phyloP scores from a whole-genome alignment of 129 eudicot genomes.

The Ambrosia trifida region DNA sequence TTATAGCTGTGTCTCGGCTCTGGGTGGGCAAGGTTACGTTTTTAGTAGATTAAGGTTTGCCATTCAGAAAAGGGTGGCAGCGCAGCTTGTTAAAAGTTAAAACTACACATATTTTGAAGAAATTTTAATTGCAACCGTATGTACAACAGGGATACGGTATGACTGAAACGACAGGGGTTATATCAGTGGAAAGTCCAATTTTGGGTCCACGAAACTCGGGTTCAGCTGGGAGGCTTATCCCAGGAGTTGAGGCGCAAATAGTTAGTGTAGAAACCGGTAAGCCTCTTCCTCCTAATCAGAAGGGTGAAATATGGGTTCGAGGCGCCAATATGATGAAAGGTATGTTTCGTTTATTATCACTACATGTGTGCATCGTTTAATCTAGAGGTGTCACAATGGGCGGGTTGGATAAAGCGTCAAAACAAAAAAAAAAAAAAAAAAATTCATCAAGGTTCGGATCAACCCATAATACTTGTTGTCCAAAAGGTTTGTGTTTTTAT shows the following conservation, averaged over 20 bases:
- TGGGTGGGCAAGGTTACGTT: too few relatives aligned
- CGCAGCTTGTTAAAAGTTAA: too few relatives aligned
- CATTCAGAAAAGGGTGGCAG: too few relatives aligned
- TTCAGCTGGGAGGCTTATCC: constrained; percentile 69
- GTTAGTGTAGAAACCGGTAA: constrained; percentile 63
- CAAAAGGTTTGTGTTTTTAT: too few relatives aligned
- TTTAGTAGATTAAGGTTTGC: too few relatives aligned
- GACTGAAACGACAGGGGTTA: constrained; percentile 86
- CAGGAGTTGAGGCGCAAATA: constrained; percentile 82
- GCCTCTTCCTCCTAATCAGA: constrained; percentile 72
- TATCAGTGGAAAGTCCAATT: constrained; percentile 60
- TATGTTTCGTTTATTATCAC: constrained; percentile 11
- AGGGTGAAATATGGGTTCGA: constrained; percentile 90
- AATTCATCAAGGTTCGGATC: too few relatives aligned
- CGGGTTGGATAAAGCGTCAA: not conserved
- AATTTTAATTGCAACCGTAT: constrained; percentile 9
- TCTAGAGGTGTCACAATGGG: not conserved
- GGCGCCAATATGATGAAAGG: constrained; percentile 92
- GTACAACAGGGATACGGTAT: constrained; percentile 87
- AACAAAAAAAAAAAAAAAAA: too few relatives aligned
- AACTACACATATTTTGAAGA: too few relatives aligned
- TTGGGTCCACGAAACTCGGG: constrained; percentile 73
- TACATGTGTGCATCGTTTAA: too few relatives aligned
- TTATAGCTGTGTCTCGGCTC: too few relatives aligned
- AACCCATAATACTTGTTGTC: too few relatives aligned